Conservation (phyloP, 345 rosid species). For the Cardamine chenopodiifolia region DNA sequence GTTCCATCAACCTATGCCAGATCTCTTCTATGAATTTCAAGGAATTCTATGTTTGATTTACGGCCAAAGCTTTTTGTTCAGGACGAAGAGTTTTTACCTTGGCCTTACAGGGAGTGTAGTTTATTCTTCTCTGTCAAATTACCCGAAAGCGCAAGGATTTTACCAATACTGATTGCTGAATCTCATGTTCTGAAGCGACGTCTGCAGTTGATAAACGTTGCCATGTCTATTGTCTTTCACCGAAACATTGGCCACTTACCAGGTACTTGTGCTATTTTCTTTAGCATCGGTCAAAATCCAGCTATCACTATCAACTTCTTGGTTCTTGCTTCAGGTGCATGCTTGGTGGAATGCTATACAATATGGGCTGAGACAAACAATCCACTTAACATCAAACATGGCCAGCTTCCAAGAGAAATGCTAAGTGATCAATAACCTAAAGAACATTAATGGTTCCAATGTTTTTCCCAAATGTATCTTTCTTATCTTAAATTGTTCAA, state of each 20-base stretch:
- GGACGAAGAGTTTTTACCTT: slow-evolving; percentile 19
- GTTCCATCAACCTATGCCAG: slow-evolving; percentile 19
- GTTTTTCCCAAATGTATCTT: neutral
- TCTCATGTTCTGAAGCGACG: slow-evolving; percentile 24
- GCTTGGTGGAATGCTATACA: slow-evolving; percentile 54
- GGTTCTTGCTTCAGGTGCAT: slow-evolving; percentile 86
- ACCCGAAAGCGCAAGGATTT: slow-evolving; percentile 19
- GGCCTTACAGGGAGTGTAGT: slow-evolving; percentile 12
- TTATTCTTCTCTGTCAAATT: slow-evolving; percentile 20
- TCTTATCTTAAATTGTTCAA: neutral
- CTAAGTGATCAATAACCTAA: slow-evolving; percentile 5
- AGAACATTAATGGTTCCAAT: neutral
- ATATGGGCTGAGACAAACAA: slow-evolving; percentile 50
- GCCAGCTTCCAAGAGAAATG: slow-evolving; percentile 4
- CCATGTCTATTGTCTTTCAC: slow-evolving; percentile 9
- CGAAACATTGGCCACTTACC: slow-evolving; percentile 17
- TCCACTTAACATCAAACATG: slow-evolving; percentile 24
- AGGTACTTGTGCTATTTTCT: slow-evolving; percentile 14
- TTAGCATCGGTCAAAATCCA: slow-evolving; percentile 24
- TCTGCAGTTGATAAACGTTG: slow-evolving; percentile 22
- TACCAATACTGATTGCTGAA: slow-evolving; percentile 5
- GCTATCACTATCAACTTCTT: slow-evolving; percentile 61
- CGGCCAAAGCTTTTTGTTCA: slow-evolving; percentile 15
- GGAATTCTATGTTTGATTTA: slow-evolving; percentile 23
- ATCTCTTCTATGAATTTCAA: neutral